Evolutionary conservation across 306 rosid genomes (phyloP).

Genomic region (Prunus armeniaca): DNA sequence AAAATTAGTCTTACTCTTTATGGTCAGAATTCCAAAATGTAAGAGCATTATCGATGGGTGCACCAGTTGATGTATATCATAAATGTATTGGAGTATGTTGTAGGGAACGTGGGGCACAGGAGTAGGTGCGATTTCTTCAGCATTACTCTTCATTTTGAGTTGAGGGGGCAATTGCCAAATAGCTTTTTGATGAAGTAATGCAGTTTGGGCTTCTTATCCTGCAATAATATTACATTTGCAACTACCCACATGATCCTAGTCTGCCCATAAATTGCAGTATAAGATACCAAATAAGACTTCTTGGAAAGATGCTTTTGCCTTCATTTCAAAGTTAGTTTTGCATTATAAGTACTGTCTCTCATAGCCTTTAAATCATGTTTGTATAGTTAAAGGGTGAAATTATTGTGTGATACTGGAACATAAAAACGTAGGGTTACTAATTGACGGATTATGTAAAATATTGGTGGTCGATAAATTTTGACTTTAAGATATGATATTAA

Average conservation of each 20-base stretch:
- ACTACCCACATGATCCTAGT: slow-evolving; percentile 39
- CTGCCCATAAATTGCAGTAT: slow-evolving; percentile 34
- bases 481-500: not conserved
- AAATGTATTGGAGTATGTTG: slow-evolving; percentile 23
- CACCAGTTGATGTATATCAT: slow-evolving; percentile 23
- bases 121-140: slow-evolving; percentile 21
- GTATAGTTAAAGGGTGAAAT: too few species aligned
- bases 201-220: slow-evolving; percentile 27
- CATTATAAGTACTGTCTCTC: slow-evolving; percentile 17
- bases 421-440: too few species aligned
- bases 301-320: slow-evolving; percentile 41
- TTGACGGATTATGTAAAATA: too few species aligned
- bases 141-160: slow-evolving; percentile 28
- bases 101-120: slow-evolving; percentile 29
- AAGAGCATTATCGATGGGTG: slow-evolving; percentile 2
- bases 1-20: not conserved
- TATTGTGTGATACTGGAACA: too few species aligned
- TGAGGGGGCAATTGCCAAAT: slow-evolving; percentile 11
- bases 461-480: too few species aligned
- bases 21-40: slow-evolving; percentile 2
- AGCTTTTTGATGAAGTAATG: slow-evolving; percentile 38
- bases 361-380: too few species aligned
- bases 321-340: slow-evolving; percentile 44
- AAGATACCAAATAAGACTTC: slow-evolving; percentile 30
- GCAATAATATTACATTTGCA: slow-evolving; percentile 19